These are phyloP conservation scores for Syzygium aromaticum DNA, from an alignment of 345 rosid species.

Conservation along the genomic window DNA sequence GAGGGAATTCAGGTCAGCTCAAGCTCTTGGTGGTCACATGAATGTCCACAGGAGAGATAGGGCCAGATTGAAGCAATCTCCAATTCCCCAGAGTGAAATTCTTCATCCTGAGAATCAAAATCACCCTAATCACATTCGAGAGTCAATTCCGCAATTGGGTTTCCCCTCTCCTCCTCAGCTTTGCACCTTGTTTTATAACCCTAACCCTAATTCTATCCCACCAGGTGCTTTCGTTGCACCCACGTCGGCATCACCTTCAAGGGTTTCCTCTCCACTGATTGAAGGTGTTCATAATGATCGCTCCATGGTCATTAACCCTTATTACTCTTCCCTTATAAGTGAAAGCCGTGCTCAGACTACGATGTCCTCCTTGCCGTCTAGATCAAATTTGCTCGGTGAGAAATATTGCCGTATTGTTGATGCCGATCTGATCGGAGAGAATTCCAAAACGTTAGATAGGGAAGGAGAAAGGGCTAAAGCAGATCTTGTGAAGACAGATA, in stretches of 20 bases:
- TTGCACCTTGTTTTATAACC: conserved; percentile 35
- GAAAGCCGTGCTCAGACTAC: conserved; percentile 13
- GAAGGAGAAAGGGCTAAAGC: conserved; percentile 18
- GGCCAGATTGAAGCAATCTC: conserved; percentile 69
- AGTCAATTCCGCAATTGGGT: conserved; percentile 23
- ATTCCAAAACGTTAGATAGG: conserved; percentile 21
- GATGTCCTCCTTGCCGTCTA: conserved; percentile 20
- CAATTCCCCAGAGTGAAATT: conserved; percentile 16
- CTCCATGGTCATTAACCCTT: conserved; percentile 11
- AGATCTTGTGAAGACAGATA: conserved; percentile 34
- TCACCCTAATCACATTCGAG: conserved; percentile 9
- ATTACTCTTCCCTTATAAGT: conserved; percentile 19
- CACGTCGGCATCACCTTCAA: conserved; percentile 34
- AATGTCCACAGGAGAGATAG: conserved; percentile 91
- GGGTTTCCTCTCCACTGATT: conserved; percentile 29
- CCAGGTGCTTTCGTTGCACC: conserved; percentile 9
- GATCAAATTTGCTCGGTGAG: conserved; percentile 14
- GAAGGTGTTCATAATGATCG: conserved; percentile 12
- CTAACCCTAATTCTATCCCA: conserved; percentile 50
- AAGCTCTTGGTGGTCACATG: conserved; percentile 96
- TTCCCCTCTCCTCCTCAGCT: conserved; percentile 31
- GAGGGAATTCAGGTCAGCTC: conserved; percentile 83
- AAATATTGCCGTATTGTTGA: conserved; percentile 12
- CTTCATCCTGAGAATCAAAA: conserved; percentile 19
- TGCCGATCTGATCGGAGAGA: conserved; percentile 21